A percentile compares a stretch with the other conserved stretches of the same genome.
Conservation (phyloP, 805 yeast genomes). For the Saturnispora gosingensis region DNA sequence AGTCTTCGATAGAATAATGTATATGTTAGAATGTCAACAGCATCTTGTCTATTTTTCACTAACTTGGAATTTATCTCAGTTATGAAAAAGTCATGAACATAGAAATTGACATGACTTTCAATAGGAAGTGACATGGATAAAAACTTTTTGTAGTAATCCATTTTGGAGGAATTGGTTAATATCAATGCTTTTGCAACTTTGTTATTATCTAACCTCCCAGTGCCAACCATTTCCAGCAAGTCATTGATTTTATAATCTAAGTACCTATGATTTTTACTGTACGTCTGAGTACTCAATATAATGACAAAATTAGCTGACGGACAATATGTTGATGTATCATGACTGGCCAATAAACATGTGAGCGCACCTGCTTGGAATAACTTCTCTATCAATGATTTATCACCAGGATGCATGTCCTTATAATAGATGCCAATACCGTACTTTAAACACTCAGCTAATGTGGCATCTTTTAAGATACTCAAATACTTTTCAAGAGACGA, state of each 20-base stretch:
- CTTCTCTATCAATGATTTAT: constrained; percentile 44
- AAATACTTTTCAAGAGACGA: constrained; percentile 34
- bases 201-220: constrained; percentile 24
- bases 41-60: constrained; percentile 65
- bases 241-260: constrained; percentile 60
- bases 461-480: constrained; percentile 36
- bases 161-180: constrained; percentile 45
- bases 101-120: constrained; percentile 60
- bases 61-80: constrained; percentile 64
- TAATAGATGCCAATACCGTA: constrained; percentile 61
- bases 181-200: constrained; percentile 39
- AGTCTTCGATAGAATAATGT: constrained; percentile 76
- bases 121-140: constrained; percentile 68
- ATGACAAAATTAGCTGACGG: constrained; percentile 50
- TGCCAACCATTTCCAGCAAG: constrained; percentile 56
- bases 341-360: constrained; percentile 49
- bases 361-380: constrained; percentile 44
- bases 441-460: constrained; percentile 34
- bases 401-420: constrained; percentile 46
- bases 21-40: constrained; percentile 84
- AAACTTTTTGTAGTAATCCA: constrained; percentile 62
- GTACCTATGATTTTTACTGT: constrained; percentile 64
- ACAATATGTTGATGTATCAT: constrained; percentile 41
- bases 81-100: constrained; percentile 57
- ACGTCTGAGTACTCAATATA: constrained; percentile 61